A percentile compares a stretch with the other conserved stretches of the same genome.
Conservation (phyloP, 2,329 filamentous ascomycete species). For the Aureobasidium pullulans region DNA sequence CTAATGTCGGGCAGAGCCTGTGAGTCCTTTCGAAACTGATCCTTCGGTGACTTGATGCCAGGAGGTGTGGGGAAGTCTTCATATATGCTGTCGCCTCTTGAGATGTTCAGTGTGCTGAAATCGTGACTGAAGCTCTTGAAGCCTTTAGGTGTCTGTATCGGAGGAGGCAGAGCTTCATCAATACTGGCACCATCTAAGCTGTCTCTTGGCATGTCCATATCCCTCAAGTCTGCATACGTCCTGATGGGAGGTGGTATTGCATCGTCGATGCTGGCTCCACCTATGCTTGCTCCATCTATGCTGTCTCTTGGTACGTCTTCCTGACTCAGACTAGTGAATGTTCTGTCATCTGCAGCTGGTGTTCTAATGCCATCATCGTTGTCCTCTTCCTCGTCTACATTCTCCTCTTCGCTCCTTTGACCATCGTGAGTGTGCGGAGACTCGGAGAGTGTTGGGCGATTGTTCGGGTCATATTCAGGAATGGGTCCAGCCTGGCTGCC, state of each 20-base stretch:
- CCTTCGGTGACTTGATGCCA: background rate
- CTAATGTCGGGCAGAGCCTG: background rate
- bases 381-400: background rate
- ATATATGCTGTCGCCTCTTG: slow-evolving; percentile 3
- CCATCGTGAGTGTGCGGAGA: background rate
- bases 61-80: background rate
- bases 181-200: background rate
- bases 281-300: slow-evolving; percentile 2
- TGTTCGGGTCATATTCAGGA: background rate
- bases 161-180: background rate
- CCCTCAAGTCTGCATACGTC: background rate
- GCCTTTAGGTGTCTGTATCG: background rate
- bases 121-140: background rate
- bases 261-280: slow-evolving; percentile 3
- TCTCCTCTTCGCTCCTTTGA: background rate
- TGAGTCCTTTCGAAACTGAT: background rate
- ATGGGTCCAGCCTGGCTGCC: background rate
- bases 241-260: slow-evolving; percentile 1
- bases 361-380: background rate
- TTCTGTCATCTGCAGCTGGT: background rate
- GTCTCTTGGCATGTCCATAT: background rate
- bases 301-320: background rate
- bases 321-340: background rate
- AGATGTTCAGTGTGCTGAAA: background rate
- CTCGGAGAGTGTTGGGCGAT: background rate